Evolutionary conservation across 345 rosid genomes (phyloP), one percentile per base, ranked within the genome.

Genomic region (Lenwebbia sp.): DNA sequence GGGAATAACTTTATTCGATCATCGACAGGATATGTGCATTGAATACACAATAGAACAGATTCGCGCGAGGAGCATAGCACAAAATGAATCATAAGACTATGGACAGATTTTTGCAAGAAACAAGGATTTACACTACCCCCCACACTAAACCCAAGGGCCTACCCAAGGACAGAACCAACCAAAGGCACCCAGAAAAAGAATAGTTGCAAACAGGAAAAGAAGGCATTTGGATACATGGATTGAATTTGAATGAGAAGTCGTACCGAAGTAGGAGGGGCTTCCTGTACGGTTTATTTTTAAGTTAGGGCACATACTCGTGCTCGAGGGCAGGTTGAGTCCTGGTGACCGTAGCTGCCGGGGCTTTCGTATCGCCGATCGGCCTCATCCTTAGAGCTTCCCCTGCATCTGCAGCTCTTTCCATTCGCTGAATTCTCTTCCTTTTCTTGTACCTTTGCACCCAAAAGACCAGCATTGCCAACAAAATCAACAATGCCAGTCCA

Each of bases 331-430:
- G 99, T 86, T 92, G 99, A 33, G 99, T 97, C 60, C 99, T 92
- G 19, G 96, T 97, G 2, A 91, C 94, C 9, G 87, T 88, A 83
- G 98, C 98, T 2, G 93, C 89, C 1, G 99, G 99, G 53, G 98
- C 97, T 91, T 89, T 94, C 6, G 95, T 90, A 76, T 93, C 93
- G 19, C 99, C 96, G 2, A 96, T 92, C 1, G 90, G 56, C 54
- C 96, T 90, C 94, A 94, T 94, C 26, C 89, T 89, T 26, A 97
- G 90, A 82, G 96, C 92, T 92, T 97, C 99, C 84, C 99, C 99
- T 83, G 91, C 91, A 81, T 96, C 99, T 55, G 99, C 93, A 55
- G 96, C 99, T 89, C 88, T 96, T 90, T 97, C 95, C 99, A 97
- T 96, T 87, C 92, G 93, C 50, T 89, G 91, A 90, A 96, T 91